phyloP scores from a whole-genome alignment of 2,329 filamentous ascomycete genomes.

The Sordariomycetes sp. region DNA sequence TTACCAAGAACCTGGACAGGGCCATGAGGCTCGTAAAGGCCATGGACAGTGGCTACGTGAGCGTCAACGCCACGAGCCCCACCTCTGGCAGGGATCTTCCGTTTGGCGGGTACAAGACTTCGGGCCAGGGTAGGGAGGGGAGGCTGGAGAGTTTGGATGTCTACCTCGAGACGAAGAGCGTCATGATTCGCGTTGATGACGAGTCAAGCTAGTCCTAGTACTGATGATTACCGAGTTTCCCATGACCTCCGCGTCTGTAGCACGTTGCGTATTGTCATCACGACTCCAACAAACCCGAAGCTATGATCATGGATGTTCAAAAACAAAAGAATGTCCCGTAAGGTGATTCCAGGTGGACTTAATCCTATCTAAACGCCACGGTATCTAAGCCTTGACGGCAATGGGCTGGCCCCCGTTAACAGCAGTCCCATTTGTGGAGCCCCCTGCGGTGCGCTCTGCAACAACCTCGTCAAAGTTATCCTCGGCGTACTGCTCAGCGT shows the following conservation, averaged over 20 bases:
- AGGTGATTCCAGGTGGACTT: too few species aligned
- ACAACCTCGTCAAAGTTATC: constrained; percentile 11
- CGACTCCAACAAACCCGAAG: too few species aligned
- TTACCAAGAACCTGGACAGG: constrained; percentile 50
- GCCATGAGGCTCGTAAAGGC: constrained; percentile 50
- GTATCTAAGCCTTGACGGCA: neutral
- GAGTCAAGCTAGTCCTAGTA: neutral
- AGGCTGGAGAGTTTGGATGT: constrained; percentile 66
- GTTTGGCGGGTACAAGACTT: constrained; percentile 75
- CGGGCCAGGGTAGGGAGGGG: constrained; percentile 69
- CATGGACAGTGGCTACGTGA: constrained; percentile 78
- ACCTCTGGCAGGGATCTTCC: constrained; percentile 44
- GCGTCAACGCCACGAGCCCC: constrained; percentile 56
- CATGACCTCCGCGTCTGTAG: too few species aligned
- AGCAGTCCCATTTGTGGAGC: neutral
- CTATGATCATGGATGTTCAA: too few species aligned
- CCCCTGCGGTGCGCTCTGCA: neutral
- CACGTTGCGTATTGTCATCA: too few species aligned
- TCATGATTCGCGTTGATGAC: constrained; percentile 10
- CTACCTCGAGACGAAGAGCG: constrained; percentile 61
- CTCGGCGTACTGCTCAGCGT: constrained; percentile 23
- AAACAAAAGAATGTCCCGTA: too few species aligned
- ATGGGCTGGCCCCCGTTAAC: neutral
- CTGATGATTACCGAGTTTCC: too few species aligned
- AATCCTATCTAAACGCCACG: neutral